phyloP scores from a whole-genome alignment of 495 filamentous ascomycete species.

The Sordaria brevicollis region DNA sequence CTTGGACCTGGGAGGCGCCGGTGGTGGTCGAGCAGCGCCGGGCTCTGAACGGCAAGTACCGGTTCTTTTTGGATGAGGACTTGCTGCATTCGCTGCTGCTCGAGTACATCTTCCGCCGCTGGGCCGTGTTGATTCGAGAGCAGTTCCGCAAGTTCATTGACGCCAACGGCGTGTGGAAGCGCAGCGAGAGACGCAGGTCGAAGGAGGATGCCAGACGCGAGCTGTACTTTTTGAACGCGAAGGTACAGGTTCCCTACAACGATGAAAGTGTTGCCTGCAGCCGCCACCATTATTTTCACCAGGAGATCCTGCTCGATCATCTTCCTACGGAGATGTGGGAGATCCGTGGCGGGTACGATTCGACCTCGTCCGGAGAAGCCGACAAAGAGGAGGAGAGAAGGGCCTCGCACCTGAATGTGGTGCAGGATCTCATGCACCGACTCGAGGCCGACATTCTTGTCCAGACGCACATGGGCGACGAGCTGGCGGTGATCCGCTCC shows the following conservation, averaged over 20 bases:
- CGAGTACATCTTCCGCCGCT: slow-evolving; percentile 46
- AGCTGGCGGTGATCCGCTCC: slow-evolving; percentile 49
- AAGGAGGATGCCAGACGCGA: slow-evolving; percentile 11
- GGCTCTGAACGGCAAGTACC: slow-evolving; percentile 58
- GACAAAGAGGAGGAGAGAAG: slow-evolving; percentile 10
- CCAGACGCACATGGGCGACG: slow-evolving; percentile 36
- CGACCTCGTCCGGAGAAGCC: slow-evolving; percentile 1
- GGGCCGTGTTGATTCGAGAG: slow-evolving; percentile 6
- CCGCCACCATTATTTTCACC: slow-evolving; percentile 9
- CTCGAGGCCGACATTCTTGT: slow-evolving; percentile 50
- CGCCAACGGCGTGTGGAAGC: slow-evolving; percentile 31
- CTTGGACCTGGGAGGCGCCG: slow-evolving; percentile 46
- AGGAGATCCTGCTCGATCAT: slow-evolving; percentile 31
- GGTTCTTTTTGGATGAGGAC: slow-evolving; percentile 60
- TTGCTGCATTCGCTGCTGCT: slow-evolving; percentile 53
- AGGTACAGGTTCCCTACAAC: not conserved
- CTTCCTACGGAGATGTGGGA: slow-evolving; percentile 36
- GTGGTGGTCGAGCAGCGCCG: slow-evolving; percentile 30
- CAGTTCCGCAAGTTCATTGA: slow-evolving; percentile 34
- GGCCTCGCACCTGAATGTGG: slow-evolving; percentile 21
- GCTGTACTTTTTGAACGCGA: slow-evolving; percentile 10
- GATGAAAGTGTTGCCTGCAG: not conserved
- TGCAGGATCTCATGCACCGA: slow-evolving; percentile 49
- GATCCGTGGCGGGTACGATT: slow-evolving; percentile 11
- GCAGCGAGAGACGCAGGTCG: slow-evolving; percentile 10